These are phyloP conservation scores for Amylostereum areolatum DNA, from an alignment of 1,284 basidiomycete species.

Conservation along the genomic window DNA sequence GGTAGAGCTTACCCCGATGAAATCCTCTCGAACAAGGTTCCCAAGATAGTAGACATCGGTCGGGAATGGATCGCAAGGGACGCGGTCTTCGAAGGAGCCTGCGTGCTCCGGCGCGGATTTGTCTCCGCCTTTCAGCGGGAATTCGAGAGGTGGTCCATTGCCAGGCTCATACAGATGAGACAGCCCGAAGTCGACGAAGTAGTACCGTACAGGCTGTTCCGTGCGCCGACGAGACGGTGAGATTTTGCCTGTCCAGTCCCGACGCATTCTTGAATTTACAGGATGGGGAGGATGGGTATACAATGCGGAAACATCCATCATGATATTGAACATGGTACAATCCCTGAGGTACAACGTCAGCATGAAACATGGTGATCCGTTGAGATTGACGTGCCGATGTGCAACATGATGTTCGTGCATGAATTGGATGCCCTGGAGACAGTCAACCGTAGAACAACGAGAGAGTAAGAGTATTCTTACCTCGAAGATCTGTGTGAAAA, in stretches of 20 bases:
- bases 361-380: no score
- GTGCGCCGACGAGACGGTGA: constrained; percentile 18
- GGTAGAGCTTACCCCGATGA: constrained; percentile 20
- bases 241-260: constrained; percentile 13
- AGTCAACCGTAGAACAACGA: no score
- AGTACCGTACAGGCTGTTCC: constrained; percentile 21
- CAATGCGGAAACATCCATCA: constrained; percentile 27
- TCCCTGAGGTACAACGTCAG: no score
- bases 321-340: constrained; percentile 25
- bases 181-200: constrained; percentile 26
- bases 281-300: constrained; percentile 23
- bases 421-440: constrained; percentile 17
- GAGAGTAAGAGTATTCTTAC: no score
- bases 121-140: constrained; percentile 15
- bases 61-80: constrained; percentile 24
- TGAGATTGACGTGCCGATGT: constrained; percentile 16
- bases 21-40: constrained; percentile 21
- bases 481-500: constrained; percentile 22
- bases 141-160: constrained; percentile 10
- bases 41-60: constrained; percentile 32
- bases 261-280: background rate
- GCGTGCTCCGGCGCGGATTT: constrained; percentile 20
- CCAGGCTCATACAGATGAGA: constrained; percentile 18
- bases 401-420: constrained; percentile 19
- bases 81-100: constrained; percentile 1